Evolutionary conservation across 192 early-diverging fungal species (phyloP).

Genomic region (Backusella sp.): DNA sequence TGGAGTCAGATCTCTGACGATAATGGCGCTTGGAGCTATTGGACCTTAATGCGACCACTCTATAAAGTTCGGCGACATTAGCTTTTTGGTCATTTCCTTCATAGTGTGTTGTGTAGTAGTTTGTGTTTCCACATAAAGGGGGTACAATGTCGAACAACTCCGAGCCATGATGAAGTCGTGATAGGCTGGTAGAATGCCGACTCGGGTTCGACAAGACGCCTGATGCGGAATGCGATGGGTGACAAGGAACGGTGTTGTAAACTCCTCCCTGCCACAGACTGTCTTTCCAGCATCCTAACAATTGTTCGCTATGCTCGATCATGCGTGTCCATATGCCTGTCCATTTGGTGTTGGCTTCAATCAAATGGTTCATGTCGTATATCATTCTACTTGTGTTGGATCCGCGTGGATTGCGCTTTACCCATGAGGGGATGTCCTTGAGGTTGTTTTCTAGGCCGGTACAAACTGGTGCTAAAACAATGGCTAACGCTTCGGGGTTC

Average conservation of each 20-base stretch:
- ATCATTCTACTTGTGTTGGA: constrained; percentile 12
- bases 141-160: constrained; percentile 15
- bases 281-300: constrained; percentile 18
- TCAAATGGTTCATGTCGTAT: constrained; percentile 16
- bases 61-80: background rate
- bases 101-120: background rate
- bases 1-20: background rate
- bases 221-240: background rate
- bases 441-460: constrained; percentile 32
- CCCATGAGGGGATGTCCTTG: constrained; percentile 12
- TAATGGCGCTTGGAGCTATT: background rate
- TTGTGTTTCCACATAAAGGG: constrained; percentile 6
- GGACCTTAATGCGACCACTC: background rate
- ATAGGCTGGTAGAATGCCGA: constrained; percentile 14
- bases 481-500: constrained; percentile 35
- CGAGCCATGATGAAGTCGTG: constrained; percentile 3
- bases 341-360: constrained; percentile 28
- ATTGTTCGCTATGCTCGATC: constrained; percentile 18
- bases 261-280: background rate
- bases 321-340: constrained; percentile 26
- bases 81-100: background rate
- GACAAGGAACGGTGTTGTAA: constrained; percentile 12
- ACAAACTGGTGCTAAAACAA: constrained; percentile 34
- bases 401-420: constrained; percentile 13
- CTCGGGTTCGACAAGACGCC: constrained; percentile 1